A percentile compares a stretch with the other conserved stretches of the same genome.
phyloP scores from a whole-genome alignment of 2,329 filamentous ascomycete genomes.

The Nemania abortiva region DNA sequence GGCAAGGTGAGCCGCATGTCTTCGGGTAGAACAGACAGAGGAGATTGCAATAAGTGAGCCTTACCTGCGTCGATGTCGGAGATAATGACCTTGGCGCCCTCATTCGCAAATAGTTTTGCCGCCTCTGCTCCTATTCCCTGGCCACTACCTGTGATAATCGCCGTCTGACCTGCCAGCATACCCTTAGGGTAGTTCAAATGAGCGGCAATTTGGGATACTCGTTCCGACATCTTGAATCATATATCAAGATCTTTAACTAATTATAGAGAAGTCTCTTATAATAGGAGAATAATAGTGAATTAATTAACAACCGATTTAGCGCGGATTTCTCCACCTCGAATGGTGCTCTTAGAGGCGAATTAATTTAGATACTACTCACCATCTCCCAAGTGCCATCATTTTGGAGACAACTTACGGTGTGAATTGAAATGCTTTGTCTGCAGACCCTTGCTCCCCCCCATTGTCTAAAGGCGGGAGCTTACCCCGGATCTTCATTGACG shows the following conservation, averaged over 20 bases:
- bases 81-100: conserved; percentile 86
- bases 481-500: conserved; percentile 12
- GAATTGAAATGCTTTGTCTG: background rate
- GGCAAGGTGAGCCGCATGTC: conserved; percentile 21
- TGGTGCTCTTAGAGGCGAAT: background rate
- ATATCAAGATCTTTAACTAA: background rate
- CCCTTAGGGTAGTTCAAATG: conserved; percentile 88
- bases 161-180: conserved; percentile 81
- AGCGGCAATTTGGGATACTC: conserved; percentile 77
- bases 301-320: background rate
- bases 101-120: conserved; percentile 84
- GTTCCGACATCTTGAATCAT: conserved; percentile 61
- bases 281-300: background rate
- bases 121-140: conserved; percentile 91
- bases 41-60: conserved; percentile 41
- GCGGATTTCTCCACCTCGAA: background rate
- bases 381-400: background rate
- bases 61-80: conserved; percentile 83
- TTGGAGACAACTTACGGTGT: background rate
- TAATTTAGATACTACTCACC: background rate
- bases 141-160: conserved; percentile 88
- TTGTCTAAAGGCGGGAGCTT: background rate
- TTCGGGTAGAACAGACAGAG: background rate
- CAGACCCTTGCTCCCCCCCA: no score
- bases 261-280: background rate